phyloP scores from a whole-genome alignment of 345 rosid genomes.

The Eucalyptus regnans region DNA sequence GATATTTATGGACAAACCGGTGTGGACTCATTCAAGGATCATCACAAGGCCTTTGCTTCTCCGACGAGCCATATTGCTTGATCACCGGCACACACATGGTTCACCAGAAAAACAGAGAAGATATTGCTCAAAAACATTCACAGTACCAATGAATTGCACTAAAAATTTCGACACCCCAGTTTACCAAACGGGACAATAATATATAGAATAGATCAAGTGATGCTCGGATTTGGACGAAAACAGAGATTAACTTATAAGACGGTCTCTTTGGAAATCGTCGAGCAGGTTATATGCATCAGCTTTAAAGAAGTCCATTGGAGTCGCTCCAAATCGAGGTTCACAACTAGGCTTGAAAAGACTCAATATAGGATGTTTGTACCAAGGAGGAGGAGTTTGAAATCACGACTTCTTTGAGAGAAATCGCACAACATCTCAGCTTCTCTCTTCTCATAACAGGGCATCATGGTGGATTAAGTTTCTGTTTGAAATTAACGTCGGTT shows the following conservation, averaged over 20 bases:
- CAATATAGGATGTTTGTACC: background rate
- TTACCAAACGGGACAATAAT: background rate
- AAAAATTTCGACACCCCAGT: background rate
- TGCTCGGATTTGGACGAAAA: background rate
- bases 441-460: background rate
- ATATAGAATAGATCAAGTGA: background rate
- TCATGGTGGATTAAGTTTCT: background rate
- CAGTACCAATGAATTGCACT: accelerated
- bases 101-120: no score
- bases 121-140: no score
- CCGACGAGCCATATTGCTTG: no score
- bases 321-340: background rate
- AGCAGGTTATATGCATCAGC: background rate
- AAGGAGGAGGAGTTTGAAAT: background rate
- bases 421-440: background rate
- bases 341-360: background rate
- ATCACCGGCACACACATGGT: no score
- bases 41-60: no score
- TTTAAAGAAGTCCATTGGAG: background rate
- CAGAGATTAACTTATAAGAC: background rate
- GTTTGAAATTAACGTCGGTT: background rate
- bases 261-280: background rate
- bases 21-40: no score
- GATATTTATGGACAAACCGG: no score
- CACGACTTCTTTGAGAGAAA: background rate